Evolutionary conservation across 2,329 filamentous ascomycete species (phyloP), one percentile per base, ranked within the genome.

Genomic region (Xylaria sp.): DNA sequence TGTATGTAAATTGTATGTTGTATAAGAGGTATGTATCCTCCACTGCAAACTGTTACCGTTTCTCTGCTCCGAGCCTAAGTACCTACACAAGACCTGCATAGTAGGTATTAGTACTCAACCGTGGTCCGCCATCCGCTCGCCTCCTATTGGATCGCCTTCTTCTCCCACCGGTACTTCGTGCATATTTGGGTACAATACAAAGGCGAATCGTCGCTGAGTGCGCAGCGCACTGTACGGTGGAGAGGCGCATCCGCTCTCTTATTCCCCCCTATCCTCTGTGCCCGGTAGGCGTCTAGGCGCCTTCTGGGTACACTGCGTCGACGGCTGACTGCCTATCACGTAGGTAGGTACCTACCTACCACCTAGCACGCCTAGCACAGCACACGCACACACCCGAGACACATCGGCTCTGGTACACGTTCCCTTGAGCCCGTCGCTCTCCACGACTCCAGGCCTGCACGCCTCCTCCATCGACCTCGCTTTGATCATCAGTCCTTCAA

Each of bases 101-200:
- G 1, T 15, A n/a, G 17, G 17, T 42, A 42, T 29, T 38, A 9
- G 44, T 45, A 29, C 42, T 57, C 29, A 17, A 54, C 27, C 36
- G 53, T n/a, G 54, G 59, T 58, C 47, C 53, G 45, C 53, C 25
- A 54, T 29, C 58, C 64, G 59, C 47, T 11, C 5, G 54, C 31
- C 53, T 63, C 59, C 64, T 56, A 66, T 66, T 66, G 59, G 64
- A 7, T 51, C 13, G 29, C 49, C 31, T 27, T 13, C 29, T 54
- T 22, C 29, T 45, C 33, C 25, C 13, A 5, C 31, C 22, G 15
- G 22, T 27, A 54, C 38, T 55, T 31, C 33, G 25, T 51, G 36
- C 25, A 42, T 55, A 59, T 29, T 27, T 6, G 17, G n/a, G 45
- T 29, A 31, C 54, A 47, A 63, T 45, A n/a, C n/a, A n/a, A 63